phyloP scores from a whole-genome alignment of 169 alveolate genomes.

The Cryptosporidium canis region DNA sequence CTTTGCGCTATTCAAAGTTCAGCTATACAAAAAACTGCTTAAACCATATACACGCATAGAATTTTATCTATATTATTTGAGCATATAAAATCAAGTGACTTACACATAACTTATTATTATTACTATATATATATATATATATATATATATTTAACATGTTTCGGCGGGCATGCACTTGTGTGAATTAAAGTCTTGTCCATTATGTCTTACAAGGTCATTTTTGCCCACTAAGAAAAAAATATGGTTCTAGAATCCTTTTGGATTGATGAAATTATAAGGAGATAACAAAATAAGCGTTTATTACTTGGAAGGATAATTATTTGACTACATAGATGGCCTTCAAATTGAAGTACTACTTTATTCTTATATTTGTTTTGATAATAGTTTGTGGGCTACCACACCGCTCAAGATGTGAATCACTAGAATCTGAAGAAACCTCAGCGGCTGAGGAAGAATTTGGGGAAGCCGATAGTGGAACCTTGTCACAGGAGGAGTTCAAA shows the following conservation, averaged over 20 bases:
- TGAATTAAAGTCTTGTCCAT: slow-evolving; percentile 52
- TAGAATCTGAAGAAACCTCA: slow-evolving; percentile 14
- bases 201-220: slow-evolving; percentile 25
- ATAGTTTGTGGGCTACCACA: neutral
- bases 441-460: slow-evolving; percentile 7
- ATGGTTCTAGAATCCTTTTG: slow-evolving; percentile 6
- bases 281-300: neutral
- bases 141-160: neutral
- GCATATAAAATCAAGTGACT: too few relatives aligned
- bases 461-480: neutral
- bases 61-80: too few relatives aligned
- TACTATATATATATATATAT: too few relatives aligned
- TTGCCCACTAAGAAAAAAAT: slow-evolving; percentile 51
- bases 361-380: neutral
- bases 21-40: too few relatives aligned
- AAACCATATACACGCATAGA: too few relatives aligned
- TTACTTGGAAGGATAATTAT: neutral
- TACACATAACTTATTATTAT: too few relatives aligned
- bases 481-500: slow-evolving; percentile 38
- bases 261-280: slow-evolving; percentile 1
- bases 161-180: slow-evolving; percentile 55
- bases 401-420: slow-evolving; percentile 8
- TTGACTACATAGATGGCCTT: neutral
- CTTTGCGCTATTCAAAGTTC: too few relatives aligned
- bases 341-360: neutral